Percentiles rank a stretch among this genome's conserved stretches.
phyloP scores from a whole-genome alignment of 345 rosid genomes.

The Eucalyptus tenuipes region DNA sequence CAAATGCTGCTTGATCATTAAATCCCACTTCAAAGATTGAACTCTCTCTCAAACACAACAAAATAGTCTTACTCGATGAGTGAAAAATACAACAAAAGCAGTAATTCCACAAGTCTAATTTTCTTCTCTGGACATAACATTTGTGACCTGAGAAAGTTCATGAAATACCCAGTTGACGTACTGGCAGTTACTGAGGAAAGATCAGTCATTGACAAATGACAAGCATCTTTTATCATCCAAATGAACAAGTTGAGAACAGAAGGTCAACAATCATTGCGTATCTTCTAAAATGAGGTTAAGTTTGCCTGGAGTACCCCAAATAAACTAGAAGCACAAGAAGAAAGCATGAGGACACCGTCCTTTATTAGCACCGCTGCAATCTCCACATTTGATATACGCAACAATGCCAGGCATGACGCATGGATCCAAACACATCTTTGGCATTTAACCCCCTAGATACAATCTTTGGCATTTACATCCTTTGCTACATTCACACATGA shows the following conservation, averaged over 20 bases:
- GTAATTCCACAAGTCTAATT: neutral
- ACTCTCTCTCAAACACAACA: neutral
- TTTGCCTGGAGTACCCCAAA: neutral
- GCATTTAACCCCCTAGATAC: neutral
- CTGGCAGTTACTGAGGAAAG: neutral
- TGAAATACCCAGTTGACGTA: neutral
- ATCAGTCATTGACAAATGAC: neutral
- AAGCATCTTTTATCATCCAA: neutral
- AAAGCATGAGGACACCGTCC: neutral
- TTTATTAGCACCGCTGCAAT: neutral
- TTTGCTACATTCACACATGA: neutral
- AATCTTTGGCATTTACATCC: neutral
- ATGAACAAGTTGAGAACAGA: neutral
- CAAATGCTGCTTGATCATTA: neutral
- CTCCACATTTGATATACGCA: neutral
- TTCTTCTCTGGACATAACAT: neutral
- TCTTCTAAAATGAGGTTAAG: neutral
- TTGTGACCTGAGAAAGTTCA: neutral
- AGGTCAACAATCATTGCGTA: neutral
- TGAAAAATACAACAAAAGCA: neutral
- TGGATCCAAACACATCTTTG: neutral
- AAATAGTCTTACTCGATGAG: neutral
- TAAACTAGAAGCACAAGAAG: neutral
- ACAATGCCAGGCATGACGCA: neutral
- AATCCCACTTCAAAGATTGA: neutral